Conservation (phyloP, 208 protist genomes). For the Trypanosoma brucei region DNA sequence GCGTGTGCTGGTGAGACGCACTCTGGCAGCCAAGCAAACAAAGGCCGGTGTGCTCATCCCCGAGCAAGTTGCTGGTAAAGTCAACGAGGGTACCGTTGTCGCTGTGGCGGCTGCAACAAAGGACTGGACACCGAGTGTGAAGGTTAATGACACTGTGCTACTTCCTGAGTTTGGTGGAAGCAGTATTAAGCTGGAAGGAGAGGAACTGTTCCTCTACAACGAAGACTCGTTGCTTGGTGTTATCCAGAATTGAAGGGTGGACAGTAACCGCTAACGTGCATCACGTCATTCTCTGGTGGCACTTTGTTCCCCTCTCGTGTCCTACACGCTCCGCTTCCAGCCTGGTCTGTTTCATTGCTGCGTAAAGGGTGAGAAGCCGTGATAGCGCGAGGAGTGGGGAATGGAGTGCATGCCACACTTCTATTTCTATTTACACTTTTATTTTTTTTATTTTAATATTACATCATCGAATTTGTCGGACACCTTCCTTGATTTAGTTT, state of each 20-base stretch:
- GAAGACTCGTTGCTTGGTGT: conserved; percentile 86
- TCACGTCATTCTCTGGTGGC: neutral
- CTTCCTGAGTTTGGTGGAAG: conserved; percentile 88
- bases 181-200: conserved; percentile 87
- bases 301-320: neutral
- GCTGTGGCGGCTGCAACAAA: conserved; percentile 83
- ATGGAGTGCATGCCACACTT: too few relatives aligned
- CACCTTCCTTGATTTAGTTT: too few relatives aligned
- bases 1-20: conserved; percentile 88
- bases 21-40: conserved; percentile 86
- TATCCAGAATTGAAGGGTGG: conserved; percentile 39
- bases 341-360: too few relatives aligned
- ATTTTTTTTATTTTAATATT: too few relatives aligned
- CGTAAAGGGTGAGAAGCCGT: too few relatives aligned
- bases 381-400: too few relatives aligned
- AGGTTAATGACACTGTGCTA: conserved; percentile 87
- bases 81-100: conserved; percentile 90
- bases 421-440: too few relatives aligned
- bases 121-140: conserved; percentile 90
- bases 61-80: conserved; percentile 88
- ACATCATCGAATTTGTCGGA: too few relatives aligned
- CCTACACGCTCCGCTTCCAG: neutral
- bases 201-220: conserved; percentile 91
- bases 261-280: neutral
- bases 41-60: conserved; percentile 92